Conservation (phyloP, 23 red algal genomes). For the Chondrus crispus region DNA sequence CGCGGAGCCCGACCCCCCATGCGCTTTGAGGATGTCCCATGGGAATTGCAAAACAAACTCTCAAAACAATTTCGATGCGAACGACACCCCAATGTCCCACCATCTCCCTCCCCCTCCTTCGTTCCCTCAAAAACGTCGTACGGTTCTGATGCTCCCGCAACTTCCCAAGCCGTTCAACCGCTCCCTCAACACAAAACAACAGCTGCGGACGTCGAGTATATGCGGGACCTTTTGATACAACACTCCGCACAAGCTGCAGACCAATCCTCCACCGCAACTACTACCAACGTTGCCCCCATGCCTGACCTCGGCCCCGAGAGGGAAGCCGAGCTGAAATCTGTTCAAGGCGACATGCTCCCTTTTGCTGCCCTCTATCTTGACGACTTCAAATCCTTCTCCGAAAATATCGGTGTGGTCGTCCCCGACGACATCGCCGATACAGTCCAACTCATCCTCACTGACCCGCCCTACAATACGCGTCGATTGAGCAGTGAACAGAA, state of each 20-base stretch:
- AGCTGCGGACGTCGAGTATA: too few relatives aligned
- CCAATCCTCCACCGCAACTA: background rate
- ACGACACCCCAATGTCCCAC: background rate
- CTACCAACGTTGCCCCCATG: background rate
- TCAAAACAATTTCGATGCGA: background rate
- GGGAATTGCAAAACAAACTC: background rate
- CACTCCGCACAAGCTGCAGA: background rate
- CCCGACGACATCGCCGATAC: background rate
- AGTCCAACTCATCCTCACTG: constrained; percentile 16
- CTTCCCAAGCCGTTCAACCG: too few relatives aligned
- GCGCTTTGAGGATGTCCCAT: too few relatives aligned
- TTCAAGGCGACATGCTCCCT: background rate
- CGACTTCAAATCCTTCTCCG: background rate
- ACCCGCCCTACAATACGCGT: constrained; percentile 29
- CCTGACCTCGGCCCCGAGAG: background rate
- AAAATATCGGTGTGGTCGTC: background rate
- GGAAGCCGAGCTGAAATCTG: background rate
- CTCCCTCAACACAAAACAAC: too few relatives aligned
- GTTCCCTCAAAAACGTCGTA: background rate
- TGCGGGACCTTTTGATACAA: too few relatives aligned
- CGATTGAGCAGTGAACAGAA: background rate
- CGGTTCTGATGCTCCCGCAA: too few relatives aligned
- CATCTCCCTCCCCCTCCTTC: background rate
- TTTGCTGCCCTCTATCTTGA: background rate
- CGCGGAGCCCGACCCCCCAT: background rate